These are phyloP conservation scores for Scutellaria baicalensis DNA, from an alignment of 257 asterid genomes.

Conservation along the genomic window DNA sequence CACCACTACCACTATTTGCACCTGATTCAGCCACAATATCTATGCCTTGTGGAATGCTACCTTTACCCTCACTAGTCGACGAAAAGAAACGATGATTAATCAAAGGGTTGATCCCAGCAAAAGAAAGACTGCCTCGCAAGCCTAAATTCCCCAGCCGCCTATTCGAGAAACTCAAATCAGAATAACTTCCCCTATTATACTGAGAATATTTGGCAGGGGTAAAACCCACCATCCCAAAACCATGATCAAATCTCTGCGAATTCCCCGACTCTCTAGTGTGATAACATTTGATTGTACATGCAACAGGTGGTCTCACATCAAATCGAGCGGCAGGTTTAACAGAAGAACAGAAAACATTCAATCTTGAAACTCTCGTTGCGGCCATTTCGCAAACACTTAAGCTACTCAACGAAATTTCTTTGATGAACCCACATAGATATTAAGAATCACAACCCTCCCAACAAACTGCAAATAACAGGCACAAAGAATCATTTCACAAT, in stretches of 20 bases:
- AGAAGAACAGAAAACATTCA: constrained; percentile 19
- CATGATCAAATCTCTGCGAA: constrained; percentile 14
- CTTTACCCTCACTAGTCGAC: constrained; percentile 32
- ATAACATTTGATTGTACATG: constrained; percentile 16
- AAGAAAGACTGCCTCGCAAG: constrained; percentile 16
- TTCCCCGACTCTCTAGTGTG: constrained; percentile 21
- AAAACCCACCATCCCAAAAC: constrained; percentile 18
- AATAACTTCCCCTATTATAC: constrained; percentile 7
- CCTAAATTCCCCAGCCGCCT: constrained; percentile 14
- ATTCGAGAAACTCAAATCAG: constrained; percentile 1
- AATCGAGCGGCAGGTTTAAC: constrained; percentile 14
- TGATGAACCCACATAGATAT: neutral
- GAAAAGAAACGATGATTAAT: constrained; percentile 40
- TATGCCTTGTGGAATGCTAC: constrained; percentile 14
- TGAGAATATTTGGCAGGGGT: constrained; percentile 4
- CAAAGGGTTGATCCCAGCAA: constrained; percentile 26
- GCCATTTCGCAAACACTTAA: constrained; percentile 26
- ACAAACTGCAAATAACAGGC: constrained; percentile 12
- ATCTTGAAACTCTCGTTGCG: constrained; percentile 32
- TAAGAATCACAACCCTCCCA: neutral
- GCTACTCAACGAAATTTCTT: neutral
- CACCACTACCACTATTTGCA: constrained; percentile 31
- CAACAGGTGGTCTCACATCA: constrained; percentile 23
- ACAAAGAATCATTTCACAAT: neutral
- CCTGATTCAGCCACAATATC: constrained; percentile 17